Conservation (phyloP, 345 rosid species). For the Brassica incana region DNA sequence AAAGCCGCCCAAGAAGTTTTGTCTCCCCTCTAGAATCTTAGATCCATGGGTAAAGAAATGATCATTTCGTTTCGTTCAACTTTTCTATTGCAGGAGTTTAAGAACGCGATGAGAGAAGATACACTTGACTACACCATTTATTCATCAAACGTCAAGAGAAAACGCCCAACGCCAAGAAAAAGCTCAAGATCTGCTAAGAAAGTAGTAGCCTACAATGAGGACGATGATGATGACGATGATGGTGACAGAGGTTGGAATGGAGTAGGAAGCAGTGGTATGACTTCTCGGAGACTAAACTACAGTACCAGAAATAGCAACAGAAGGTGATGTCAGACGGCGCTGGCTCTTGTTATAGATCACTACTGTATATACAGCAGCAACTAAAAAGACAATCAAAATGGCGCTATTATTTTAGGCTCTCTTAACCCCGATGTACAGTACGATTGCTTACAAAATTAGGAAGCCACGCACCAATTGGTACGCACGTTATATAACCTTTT, state of each 20-base stretch:
- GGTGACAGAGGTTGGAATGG: slow-evolving; percentile 59
- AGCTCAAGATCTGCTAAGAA: slow-evolving; percentile 34
- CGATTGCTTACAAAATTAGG: slow-evolving; percentile 23
- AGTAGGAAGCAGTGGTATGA: slow-evolving; percentile 37
- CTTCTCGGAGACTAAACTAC: slow-evolving; percentile 49
- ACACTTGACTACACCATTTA: slow-evolving; percentile 71
- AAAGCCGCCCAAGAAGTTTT: background rate
- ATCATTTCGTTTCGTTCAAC: too few relatives aligned
- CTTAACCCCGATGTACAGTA: slow-evolving; percentile 37
- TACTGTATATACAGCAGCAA: slow-evolving; percentile 34
- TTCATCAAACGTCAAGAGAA: slow-evolving; percentile 83
- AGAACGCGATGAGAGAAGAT: slow-evolving; percentile 85
- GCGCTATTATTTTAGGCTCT: slow-evolving; percentile 23
- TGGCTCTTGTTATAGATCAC: background rate
- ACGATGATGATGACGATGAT: slow-evolving; percentile 52
- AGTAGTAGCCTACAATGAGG: slow-evolving; percentile 34
- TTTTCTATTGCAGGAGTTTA: slow-evolving; percentile 63
- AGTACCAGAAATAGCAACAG: slow-evolving; percentile 58
- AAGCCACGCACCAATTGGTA: slow-evolving; percentile 4
- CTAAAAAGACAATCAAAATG: background rate
- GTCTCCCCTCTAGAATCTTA: background rate
- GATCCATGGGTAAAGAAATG: background rate
- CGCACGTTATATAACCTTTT: slow-evolving; percentile 7
- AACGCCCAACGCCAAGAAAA: slow-evolving; percentile 54
- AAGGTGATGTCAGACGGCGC: slow-evolving; percentile 30